Evolutionary conservation across 2,329 filamentous ascomycete species (phyloP).

Genomic region (Nemania sp.): DNA sequence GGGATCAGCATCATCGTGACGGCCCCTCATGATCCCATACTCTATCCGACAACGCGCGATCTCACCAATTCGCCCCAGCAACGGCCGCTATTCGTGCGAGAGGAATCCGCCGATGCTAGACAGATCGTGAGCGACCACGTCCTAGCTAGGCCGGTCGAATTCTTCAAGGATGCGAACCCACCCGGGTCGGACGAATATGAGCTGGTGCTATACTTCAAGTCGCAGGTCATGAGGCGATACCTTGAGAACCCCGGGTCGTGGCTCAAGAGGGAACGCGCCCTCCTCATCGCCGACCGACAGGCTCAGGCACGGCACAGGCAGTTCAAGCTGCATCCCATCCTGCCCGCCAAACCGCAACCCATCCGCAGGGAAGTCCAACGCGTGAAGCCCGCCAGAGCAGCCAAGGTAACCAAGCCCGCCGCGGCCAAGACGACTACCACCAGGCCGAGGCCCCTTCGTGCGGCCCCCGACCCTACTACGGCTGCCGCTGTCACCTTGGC

Average conservation of each 20-base stretch:
- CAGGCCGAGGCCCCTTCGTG: conserved; percentile 39
- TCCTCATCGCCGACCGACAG: conserved; percentile 53
- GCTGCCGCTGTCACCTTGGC: conserved; percentile 13
- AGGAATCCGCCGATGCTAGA: conserved; percentile 48
- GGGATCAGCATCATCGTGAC: conserved; percentile 38
- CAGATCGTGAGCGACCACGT: conserved; percentile 57
- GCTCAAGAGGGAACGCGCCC: conserved; percentile 55
- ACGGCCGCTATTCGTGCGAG: conserved; percentile 54
- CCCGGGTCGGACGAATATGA: conserved; percentile 60
- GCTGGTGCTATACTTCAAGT: conserved; percentile 56
- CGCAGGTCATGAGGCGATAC: conserved; percentile 55
- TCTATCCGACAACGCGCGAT: conserved; percentile 57
- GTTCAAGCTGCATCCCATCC: conserved; percentile 45
- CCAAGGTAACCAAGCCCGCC: conserved; percentile 34
- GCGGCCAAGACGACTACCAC: conserved; percentile 29
- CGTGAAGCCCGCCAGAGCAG: conserved; percentile 41
- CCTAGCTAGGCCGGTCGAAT: conserved; percentile 46
- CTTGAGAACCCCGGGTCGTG: conserved; percentile 51
- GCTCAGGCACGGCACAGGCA: conserved; percentile 47
- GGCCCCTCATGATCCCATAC: conserved; percentile 57
- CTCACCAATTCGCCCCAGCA: conserved; percentile 47
- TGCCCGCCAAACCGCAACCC: conserved; percentile 48
- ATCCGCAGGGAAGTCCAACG: conserved; percentile 41
- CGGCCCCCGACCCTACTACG: conserved; percentile 30
- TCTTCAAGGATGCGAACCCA: conserved; percentile 51